Evolutionary conservation across 139 green algal genomes (phyloP).

Genomic region (Coelastrella sp.): DNA sequence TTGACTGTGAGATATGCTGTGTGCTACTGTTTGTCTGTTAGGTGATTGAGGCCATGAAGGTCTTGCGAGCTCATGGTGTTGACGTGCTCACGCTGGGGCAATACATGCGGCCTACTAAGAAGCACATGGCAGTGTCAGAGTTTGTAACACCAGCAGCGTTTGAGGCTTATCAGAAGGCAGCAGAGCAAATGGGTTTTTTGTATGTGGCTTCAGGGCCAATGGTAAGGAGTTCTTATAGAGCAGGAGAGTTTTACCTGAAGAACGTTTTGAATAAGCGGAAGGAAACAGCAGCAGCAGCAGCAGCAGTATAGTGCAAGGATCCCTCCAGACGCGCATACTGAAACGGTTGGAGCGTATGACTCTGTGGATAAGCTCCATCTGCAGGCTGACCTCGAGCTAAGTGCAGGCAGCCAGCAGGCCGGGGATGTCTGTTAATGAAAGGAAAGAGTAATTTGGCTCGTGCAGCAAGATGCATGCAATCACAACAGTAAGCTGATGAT

Average conservation of each 20-base stretch:
- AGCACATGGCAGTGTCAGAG: slow-evolving; percentile 97
- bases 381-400: too few species aligned
- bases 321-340: too few species aligned
- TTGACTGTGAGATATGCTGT: not conserved
- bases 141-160: slow-evolving; percentile 98
- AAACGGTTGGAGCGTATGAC: too few species aligned
- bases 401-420: too few species aligned
- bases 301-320: too few species aligned
- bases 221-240: slow-evolving; percentile 95
- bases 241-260: slow-evolving; percentile 91
- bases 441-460: too few species aligned
- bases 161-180: slow-evolving; percentile 81
- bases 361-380: too few species aligned
- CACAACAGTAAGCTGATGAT: too few species aligned
- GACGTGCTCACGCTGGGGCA: slow-evolving; percentile 99
- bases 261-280: slow-evolving; percentile 61
- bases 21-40: slow-evolving; percentile 17
- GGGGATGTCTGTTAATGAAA: too few species aligned
- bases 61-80: slow-evolving; percentile 76
- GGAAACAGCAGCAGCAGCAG: slow-evolving; percentile 26
- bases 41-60: slow-evolving; percentile 67
- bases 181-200: slow-evolving; percentile 90
- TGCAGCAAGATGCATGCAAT: too few species aligned
- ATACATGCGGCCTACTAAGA: slow-evolving; percentile 99
- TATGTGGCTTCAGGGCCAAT: slow-evolving; percentile 96